phyloP scores from a whole-genome alignment of 2,329 filamentous ascomycete genomes.

The Podosphaera fusca region DNA sequence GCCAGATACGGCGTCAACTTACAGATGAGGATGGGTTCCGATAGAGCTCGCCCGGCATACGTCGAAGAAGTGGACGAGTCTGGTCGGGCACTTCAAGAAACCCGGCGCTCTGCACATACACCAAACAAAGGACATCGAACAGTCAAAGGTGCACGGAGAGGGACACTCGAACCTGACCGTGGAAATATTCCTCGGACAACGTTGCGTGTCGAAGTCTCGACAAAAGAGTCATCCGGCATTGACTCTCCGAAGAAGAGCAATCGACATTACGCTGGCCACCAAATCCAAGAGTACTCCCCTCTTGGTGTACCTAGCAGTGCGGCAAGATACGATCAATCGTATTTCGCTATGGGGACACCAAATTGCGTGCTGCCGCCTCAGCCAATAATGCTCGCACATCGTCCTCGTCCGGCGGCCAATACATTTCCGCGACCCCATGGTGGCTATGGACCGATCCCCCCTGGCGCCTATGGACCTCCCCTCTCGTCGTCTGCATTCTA shows the following conservation, averaged over 20 bases:
- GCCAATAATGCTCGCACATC: no score
- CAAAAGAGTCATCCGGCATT: conserved; percentile 7
- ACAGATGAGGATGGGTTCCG: no score
- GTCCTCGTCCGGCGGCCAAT: background rate
- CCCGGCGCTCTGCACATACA: conserved; percentile 7
- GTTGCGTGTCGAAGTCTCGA: background rate
- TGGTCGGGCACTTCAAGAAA: conserved; percentile 8
- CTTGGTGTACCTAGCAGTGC: conserved; percentile 1
- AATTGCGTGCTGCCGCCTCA: no score
- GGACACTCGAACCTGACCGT: background rate
- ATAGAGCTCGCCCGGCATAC: conserved; percentile 7
- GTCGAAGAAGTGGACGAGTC: conserved; percentile 12
- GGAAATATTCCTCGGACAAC: conserved; percentile 7
- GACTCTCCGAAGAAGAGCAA: conserved; percentile 8
- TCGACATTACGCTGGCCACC: conserved; percentile 8
- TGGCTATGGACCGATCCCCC: conserved; percentile 1
- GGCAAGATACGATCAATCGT: conserved; percentile 7
- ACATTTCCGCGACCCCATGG: conserved; percentile 5
- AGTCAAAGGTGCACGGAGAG: background rate
- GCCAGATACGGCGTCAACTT: no score
- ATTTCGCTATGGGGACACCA: conserved; percentile 3
- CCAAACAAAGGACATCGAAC: background rate
- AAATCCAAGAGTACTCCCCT: conserved; percentile 5
- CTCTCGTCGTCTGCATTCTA: conserved; percentile 9
- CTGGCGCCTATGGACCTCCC: conserved; percentile 8